phyloP scores from a whole-genome alignment of 257 asterid species.

The Catharanthus roseus region DNA sequence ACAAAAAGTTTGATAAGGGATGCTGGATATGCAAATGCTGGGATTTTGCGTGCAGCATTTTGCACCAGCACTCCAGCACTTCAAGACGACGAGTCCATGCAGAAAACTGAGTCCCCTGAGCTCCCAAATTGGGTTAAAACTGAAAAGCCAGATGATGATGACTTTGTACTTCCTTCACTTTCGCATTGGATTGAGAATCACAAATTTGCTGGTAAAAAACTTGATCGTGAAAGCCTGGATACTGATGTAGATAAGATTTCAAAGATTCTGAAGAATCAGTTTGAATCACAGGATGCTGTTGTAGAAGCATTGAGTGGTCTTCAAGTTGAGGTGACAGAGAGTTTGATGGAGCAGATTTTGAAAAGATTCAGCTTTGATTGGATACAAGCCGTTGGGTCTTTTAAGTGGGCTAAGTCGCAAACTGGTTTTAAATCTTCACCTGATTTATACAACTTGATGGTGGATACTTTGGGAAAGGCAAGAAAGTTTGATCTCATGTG shows the following conservation, averaged over 20 bases:
- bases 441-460: slow-evolving; percentile 49
- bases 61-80: slow-evolving; percentile 35
- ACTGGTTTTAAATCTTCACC: slow-evolving; percentile 41
- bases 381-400: slow-evolving; percentile 68
- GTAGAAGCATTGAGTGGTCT: slow-evolving; percentile 41
- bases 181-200: slow-evolving; percentile 62
- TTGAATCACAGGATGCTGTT: slow-evolving; percentile 44
- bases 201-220: slow-evolving; percentile 25
- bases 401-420: slow-evolving; percentile 64
- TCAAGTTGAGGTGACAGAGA: slow-evolving; percentile 42
- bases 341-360: slow-evolving; percentile 54
- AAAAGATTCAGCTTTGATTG: slow-evolving; percentile 76
- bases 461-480: slow-evolving; percentile 64
- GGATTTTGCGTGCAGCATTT: slow-evolving; percentile 28
- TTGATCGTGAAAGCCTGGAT: slow-evolving; percentile 29
- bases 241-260: slow-evolving; percentile 47
- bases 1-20: slow-evolving; percentile 15
- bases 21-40: slow-evolving; percentile 20
- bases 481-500: slow-evolving; percentile 63
- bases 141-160: slow-evolving; percentile 37
- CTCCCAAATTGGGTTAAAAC: slow-evolving; percentile 73
- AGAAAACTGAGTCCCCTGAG: slow-evolving; percentile 56
- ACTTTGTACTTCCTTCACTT: slow-evolving; percentile 76
- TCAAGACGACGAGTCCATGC: slow-evolving; percentile 20
- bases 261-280: slow-evolving; percentile 46